A percentile compares a stretch with the other conserved stretches of the same genome.
Evolutionary conservation across 1,284 basidiomycete genomes (phyloP).

Genomic region (Ganoderma lucidum): DNA sequence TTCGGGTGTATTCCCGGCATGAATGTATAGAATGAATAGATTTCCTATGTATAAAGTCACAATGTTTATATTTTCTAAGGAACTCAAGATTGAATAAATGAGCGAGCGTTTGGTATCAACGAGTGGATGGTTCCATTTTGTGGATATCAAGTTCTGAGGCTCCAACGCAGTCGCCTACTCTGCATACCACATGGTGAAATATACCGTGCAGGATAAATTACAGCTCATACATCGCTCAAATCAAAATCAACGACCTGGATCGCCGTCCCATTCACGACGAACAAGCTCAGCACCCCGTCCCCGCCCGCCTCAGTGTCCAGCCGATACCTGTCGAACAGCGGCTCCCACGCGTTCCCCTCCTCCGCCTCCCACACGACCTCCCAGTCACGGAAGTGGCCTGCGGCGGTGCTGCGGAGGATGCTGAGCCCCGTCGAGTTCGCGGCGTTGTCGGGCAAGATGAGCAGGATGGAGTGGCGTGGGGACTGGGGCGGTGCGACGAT

Average conservation of each 20-base stretch:
- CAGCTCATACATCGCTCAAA: conserved; percentile 23
- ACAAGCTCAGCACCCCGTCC: conserved; percentile 48
- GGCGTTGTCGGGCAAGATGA: conserved; percentile 50
- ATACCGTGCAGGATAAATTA: background rate
- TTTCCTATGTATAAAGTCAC: background rate
- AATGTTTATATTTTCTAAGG: too few species aligned
- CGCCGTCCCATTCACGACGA: conserved; percentile 46
- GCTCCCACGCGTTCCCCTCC: conserved; percentile 47
- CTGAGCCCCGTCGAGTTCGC: conserved; percentile 46
- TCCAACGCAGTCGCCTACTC: background rate
- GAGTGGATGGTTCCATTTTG: too few species aligned
- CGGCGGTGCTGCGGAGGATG: conserved; percentile 45
- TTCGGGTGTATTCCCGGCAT: background rate
- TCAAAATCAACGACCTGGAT: conserved; percentile 47
- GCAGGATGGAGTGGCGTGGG: conserved; percentile 37
- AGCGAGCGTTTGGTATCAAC: too few species aligned
- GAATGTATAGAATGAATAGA: background rate
- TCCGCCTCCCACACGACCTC: conserved; percentile 44
- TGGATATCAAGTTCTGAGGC: background rate
- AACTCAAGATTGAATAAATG: too few species aligned
- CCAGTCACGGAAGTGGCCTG: conserved; percentile 49
- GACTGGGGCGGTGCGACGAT: conserved; percentile 39
- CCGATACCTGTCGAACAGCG: conserved; percentile 48
- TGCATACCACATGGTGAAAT: background rate
- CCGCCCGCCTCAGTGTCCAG: conserved; percentile 28